Base-by-base conservation (phyloP, 768 basidiomycete genomes). In the Serpula lacrymans region DNA sequence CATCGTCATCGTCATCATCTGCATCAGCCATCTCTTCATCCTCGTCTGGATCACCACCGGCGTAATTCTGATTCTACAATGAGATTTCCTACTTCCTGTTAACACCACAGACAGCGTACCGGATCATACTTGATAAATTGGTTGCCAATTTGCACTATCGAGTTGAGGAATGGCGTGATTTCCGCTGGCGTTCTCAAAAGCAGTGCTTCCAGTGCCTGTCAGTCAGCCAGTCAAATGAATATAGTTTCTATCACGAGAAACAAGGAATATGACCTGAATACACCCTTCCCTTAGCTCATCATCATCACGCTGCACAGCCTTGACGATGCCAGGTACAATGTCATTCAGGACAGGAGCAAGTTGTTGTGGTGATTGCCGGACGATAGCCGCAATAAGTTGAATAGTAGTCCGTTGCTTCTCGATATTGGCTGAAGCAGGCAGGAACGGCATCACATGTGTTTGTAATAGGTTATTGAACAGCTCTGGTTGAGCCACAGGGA, bases 81-180 rank as follows among this genome's bases (percentile, higher is more conserved):
- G 3, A 25, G 16, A 44, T 6, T 10, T 4, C 20, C 33, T 29
- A n/a, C n/a, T n/a, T n/a, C n/a, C n/a, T n/a, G n/a, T n/a, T n/a
- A n/a, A n/a, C n/a, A n/a, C 20, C 10, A 6, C 9, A 31, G 10
- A 5, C 5, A 17, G 42, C 39, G 52, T 56, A 94, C 92, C 1
- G 95, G 95, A 60, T 99, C 96, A 57, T 90, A 87, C 58, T 90
- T 94, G 68, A 99, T 85, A 50, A 82, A 83, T 45, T 83, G 78
- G 34, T 71, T 75, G 3, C 86, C 90, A 20, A 75, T 69, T 44
- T 84, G 80, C 12, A 88, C 70, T 48, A 94, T 84, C 6, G 72
- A 62, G 37, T 64, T 65, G 24, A 95, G 60, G 58, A 82, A 92
- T 0, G 83, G 73, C 0, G 85, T 81, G 22, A 86, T 78, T 52